Conservation (phyloP, 192 early-diverging fungal species). For the Backusella mclennaniae region DNA sequence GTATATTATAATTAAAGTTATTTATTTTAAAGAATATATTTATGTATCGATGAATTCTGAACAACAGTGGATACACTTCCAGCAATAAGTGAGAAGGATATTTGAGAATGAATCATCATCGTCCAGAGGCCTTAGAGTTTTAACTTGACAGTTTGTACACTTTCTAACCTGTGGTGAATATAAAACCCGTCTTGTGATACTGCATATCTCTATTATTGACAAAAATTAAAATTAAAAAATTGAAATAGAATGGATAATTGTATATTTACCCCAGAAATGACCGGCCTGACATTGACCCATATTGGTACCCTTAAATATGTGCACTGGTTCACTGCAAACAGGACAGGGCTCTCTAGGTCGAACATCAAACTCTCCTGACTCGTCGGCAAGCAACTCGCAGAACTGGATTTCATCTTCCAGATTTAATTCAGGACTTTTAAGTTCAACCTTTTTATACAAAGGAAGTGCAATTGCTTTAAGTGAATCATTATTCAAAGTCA, state of each 20-base stretch:
- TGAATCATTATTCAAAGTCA: neutral
- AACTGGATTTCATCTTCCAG: neutral
- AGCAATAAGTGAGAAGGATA: constrained; percentile 7
- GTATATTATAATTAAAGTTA: neutral
- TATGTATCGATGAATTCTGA: neutral
- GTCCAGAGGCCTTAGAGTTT: constrained; percentile 7
- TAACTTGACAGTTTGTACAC: constrained; percentile 9
- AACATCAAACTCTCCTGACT: neutral
- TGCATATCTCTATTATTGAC: constrained; percentile 11
- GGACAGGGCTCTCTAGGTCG: neutral
- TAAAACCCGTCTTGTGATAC: constrained; percentile 15
- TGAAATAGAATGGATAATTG: neutral
- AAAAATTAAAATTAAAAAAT: neutral
- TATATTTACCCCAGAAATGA: constrained; percentile 21
- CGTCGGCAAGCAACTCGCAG: neutral
- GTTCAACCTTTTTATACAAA: neutral
- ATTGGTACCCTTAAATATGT: neutral
- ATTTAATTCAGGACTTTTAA: neutral
- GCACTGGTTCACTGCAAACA: neutral
- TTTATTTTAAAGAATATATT: neutral
- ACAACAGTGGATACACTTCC: constrained; percentile 8
- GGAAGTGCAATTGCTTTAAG: neutral
- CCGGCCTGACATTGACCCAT: constrained; percentile 9
- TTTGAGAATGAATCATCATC: constrained; percentile 9
- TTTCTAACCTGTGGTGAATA: constrained; percentile 5